These are phyloP conservation scores for Buxus sempervirens DNA, from an alignment of 164 flowering plant genomes.

Conservation along the genomic window DNA sequence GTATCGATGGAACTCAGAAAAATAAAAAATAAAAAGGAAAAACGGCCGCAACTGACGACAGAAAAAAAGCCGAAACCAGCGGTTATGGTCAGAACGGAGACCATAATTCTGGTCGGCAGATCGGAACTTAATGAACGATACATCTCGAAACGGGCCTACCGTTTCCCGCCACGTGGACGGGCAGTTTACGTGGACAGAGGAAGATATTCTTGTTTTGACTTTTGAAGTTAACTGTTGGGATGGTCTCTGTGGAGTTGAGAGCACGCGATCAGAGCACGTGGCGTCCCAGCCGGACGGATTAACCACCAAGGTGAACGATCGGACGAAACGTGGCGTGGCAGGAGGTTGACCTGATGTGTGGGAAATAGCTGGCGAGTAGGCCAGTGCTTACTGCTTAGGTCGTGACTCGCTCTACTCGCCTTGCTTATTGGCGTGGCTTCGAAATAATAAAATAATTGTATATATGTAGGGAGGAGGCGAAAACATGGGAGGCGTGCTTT, in stretches of 20 bases:
- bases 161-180: slow-evolving; percentile 4
- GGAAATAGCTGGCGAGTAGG: slow-evolving; percentile 14
- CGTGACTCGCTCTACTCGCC: slow-evolving; percentile 5
- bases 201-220: no score
- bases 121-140: neutral
- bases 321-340: slow-evolving; percentile 3
- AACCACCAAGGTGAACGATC: neutral
- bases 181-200: neutral
- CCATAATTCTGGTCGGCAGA: slow-evolving; percentile 18
- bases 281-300: slow-evolving; percentile 1
- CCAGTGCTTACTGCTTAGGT: slow-evolving; percentile 14
- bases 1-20: neutral
- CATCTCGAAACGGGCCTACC: neutral
- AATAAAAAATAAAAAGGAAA: neutral
- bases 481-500: slow-evolving; percentile 2
- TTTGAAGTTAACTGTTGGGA: neutral
- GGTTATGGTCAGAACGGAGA: neutral
- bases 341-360: slow-evolving; percentile 12
- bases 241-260: slow-evolving; percentile 10
- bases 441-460: slow-evolving; percentile 3
- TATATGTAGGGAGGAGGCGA: neutral
- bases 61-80: neutral
- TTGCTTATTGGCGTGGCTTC: slow-evolving; percentile 21
- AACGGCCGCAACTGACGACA: neutral
- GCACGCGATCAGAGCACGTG: slow-evolving; percentile 20